Conservation (phyloP, 140 eudicot genomes). For the Erigeron philadelphicus region DNA sequence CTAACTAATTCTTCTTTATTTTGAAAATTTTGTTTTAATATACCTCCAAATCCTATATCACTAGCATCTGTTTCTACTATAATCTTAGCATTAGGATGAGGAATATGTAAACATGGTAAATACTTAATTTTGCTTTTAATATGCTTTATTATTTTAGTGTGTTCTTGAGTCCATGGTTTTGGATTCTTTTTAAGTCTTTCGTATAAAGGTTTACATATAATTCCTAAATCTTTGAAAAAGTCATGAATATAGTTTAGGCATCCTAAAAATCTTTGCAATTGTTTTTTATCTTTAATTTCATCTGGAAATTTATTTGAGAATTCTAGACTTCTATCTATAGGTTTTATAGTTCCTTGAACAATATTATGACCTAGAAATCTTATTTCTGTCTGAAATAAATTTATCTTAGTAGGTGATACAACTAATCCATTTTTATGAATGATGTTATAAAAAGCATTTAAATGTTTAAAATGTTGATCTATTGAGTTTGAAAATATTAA, state of each 20-base stretch:
- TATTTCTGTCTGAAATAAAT: neutral
- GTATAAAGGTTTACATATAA: neutral
- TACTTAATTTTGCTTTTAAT: neutral
- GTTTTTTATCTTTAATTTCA: too few relatives aligned
- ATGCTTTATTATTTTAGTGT: neutral
- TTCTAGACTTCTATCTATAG: neutral
- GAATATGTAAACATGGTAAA: neutral
- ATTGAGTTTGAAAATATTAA: too few relatives aligned
- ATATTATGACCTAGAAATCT: conserved; percentile 7
- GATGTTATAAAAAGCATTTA: too few relatives aligned
- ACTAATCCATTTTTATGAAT: neutral
- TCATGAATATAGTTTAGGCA: too few relatives aligned
- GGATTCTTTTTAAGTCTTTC: neutral
- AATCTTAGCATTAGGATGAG: neutral
- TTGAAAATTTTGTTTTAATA: neutral
- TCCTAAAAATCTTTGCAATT: too few relatives aligned
- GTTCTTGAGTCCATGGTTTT: conserved; percentile 3
- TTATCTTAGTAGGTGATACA: neutral
- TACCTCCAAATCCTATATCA: neutral
- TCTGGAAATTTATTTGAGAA: too few relatives aligned
- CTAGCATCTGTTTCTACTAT: conserved; percentile 12
- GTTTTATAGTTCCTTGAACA: neutral
- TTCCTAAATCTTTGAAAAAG: conserved; percentile 3
- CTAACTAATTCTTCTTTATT: conserved; percentile 10
- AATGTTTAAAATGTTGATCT: too few relatives aligned